Evolutionary conservation across 2,329 filamentous ascomycete species (phyloP), one percentile per base, ranked within the genome.

Genomic region (Aspergillus texensis): DNA sequence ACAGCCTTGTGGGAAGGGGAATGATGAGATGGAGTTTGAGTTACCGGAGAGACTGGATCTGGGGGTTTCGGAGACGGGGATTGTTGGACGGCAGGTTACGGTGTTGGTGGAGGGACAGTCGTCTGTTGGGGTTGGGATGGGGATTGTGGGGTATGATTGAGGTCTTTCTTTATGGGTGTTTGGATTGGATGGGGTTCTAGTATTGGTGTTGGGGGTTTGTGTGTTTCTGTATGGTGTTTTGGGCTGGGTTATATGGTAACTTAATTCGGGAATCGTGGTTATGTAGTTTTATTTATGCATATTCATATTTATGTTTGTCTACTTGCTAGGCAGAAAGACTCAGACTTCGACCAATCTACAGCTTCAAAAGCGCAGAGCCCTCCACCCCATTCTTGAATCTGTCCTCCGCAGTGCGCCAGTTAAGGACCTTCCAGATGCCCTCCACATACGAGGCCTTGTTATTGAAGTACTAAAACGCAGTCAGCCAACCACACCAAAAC

Each of bases 401-500:
- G 82, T 89, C 87, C 77, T 91, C 88, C 6, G 93, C 93, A 50
- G 90, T 89, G 82, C 91, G 91, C 94, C 94, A 97, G 86, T 96
- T 96, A 77, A 97, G 84, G 41, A 97, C 92, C 74, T 95, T 91
- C 93, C 93, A 96, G 75, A 96, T 91, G 48, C 91, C 91, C 70
- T 88, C 86, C 76, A 96, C 95, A 83, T 97, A 97, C 80, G 94
- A 92, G 45, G 90, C 93, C 86, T 96, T 96, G 77, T 93, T 89
- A 83, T 96, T 97, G 84, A 96, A 85, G 80, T 97, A 97, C 84
- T 97, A 56, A 54, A 57, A 26, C 60, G 26, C 34, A 62, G 53
- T 45, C 30, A 43, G 12, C 16, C 10, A 9, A 12, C 24, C 43
- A 16, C 52, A 30, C 24, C 19, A 24, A 24, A 24, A 24, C 21